These are phyloP conservation scores for Sphaerulina populicola DNA, from an alignment of 2,329 filamentous ascomycete species.

Conservation along the genomic window DNA sequence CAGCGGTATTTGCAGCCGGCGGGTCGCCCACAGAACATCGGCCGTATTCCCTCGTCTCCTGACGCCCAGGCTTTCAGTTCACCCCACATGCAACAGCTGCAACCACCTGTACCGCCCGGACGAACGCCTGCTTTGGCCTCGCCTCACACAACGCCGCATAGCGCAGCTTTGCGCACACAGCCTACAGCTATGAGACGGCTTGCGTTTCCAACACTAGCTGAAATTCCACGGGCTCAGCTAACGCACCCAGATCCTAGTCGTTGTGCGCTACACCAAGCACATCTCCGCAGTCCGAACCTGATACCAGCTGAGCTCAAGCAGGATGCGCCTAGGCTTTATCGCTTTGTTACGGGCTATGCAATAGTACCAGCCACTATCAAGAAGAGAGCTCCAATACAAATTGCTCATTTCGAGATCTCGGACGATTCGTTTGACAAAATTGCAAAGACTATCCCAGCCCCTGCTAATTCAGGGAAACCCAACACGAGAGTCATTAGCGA, in stretches of 20 bases:
- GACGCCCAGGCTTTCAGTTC: background rate
- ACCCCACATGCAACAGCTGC: background rate
- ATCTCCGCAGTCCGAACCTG: constrained; percentile 48
- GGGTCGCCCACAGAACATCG: background rate
- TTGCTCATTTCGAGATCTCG: constrained; percentile 43
- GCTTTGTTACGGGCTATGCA: constrained; percentile 48
- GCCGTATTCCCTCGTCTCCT: background rate
- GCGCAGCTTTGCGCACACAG: background rate
- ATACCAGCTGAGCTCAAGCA: constrained; percentile 2
- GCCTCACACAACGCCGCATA: background rate
- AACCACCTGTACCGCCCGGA: background rate
- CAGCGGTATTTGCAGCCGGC: background rate
- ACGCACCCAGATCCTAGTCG: constrained; percentile 39
- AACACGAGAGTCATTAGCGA: constrained; percentile 36
- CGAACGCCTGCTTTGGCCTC: background rate
- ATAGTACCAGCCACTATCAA: constrained; percentile 39
- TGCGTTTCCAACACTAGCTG: constrained; percentile 17
- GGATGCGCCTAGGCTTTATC: constrained; percentile 41
- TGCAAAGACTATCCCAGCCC: constrained; percentile 23
- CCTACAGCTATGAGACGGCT: background rate
- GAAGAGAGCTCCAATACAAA: constrained; percentile 33
- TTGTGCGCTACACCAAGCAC: constrained; percentile 51
- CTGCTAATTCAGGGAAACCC: constrained; percentile 28
- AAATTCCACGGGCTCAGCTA: constrained; percentile 31
- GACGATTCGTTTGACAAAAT: constrained; percentile 34